Base-by-base conservation (phyloP, 1,284 basidiomycete species). In the Quambalaria eucalypti region DNA sequence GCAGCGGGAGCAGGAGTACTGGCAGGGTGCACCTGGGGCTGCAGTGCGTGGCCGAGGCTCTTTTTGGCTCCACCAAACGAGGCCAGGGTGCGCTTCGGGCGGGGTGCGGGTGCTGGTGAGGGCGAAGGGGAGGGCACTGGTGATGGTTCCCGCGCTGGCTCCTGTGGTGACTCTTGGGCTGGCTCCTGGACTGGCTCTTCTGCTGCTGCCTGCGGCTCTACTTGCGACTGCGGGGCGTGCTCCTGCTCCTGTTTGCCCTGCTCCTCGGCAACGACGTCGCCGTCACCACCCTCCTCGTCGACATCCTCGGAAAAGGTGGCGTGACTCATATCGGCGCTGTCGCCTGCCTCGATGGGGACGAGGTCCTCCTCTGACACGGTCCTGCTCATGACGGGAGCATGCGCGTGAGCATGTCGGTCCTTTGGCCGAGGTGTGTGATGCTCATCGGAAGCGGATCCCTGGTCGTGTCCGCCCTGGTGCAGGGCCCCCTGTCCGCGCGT, bases 271-370 rank as follows among this genome's bases (percentile, higher is more conserved):
- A n/a, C n/a, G n/a, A n/a, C n/a, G n/a, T n/a, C n/a, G n/a, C n/a
- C n/a, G n/a, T n/a, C n/a, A n/a, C n/a, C n/a, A n/a, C n/a, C n/a
- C 31, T 1, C 28, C 19, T 60, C 61, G 21, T 64, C 59, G 28
- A 61, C 62, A 1, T 64, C 59, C 1, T 49, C 23, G 6, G 44
- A 28, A 7, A 47, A 26, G 2, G 51, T 31, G n/a, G 47, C 56
- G 48, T 42, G 47, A 29, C 36, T 29, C 0, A 48, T 8, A 8
- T 52, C 54, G 16, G 16, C 16, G 16, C 21, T 21, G 36, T 39
- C 36, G 21, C 21, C 31, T 8, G 8, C 36, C 21, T 39, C 16
- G 21, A 39, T 39, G 4, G 36, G 36, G 16, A 21, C 36, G 21
- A 39, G 16, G 36, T 12, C 36, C 21, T 39, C 36, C 10, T 4